Percentiles rank a stretch among this genome's conserved stretches.
These are phyloP conservation scores for Cryptococcus sp. DNA, from an alignment of 1,284 basidiomycete species.

Conservation along the genomic window DNA sequence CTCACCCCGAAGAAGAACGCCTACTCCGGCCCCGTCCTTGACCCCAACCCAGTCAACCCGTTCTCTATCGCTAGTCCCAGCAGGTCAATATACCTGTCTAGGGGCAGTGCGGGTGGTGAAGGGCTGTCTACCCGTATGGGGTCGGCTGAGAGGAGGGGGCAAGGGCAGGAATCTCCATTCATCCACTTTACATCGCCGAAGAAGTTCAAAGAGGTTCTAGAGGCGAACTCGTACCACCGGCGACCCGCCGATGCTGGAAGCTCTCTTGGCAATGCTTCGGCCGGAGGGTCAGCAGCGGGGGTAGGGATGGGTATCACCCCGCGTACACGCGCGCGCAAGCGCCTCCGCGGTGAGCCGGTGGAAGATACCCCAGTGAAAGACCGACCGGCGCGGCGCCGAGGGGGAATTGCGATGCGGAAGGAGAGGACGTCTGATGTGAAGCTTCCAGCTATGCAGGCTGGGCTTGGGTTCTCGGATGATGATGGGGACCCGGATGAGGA, in stretches of 20 bases:
- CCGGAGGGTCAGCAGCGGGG: conserved; percentile 33
- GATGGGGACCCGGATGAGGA: conserved; percentile 11
- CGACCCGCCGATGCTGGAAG: conserved; percentile 22
- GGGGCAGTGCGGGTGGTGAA: neutral
- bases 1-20: conserved; percentile 31
- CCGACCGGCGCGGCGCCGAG: conserved; percentile 11
- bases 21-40: conserved; percentile 37
- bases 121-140: conserved; percentile 1
- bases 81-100: neutral
- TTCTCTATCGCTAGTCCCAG: conserved; percentile 25
- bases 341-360: conserved; percentile 43
- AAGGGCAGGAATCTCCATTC: conserved; percentile 32
- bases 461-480: too few species aligned
- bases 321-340: conserved; percentile 44
- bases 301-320: conserved; percentile 37
- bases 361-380: conserved; percentile 44
- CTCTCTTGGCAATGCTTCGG: conserved; percentile 45
- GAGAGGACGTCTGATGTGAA: too few species aligned
- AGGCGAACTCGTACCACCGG: conserved; percentile 34
- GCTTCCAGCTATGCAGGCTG: too few species aligned
- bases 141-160: neutral
- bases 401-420: conserved; percentile 1
- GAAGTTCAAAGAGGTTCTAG: conserved; percentile 40
- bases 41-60: conserved; percentile 44
- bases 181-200: conserved; percentile 39